Evolutionary conservation across 1,284 basidiomycete genomes (phyloP).

Genomic region (Trichosporon asahii): DNA sequence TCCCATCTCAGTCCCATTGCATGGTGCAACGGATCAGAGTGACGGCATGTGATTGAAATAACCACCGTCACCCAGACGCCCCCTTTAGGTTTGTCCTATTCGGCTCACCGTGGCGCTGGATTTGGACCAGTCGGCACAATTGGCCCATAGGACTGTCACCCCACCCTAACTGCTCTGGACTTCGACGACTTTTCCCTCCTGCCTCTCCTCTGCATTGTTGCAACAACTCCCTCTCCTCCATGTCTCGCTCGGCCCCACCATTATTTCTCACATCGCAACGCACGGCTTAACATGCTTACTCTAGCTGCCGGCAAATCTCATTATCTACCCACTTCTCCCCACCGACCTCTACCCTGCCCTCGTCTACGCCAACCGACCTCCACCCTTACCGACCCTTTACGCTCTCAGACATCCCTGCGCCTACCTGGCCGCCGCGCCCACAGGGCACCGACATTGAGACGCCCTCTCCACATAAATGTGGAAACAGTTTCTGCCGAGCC

Average conservation of each 20-base stretch:
- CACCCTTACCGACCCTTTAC: conserved; percentile 1
- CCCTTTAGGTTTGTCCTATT: neutral
- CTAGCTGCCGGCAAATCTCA: neutral
- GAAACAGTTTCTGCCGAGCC: neutral
- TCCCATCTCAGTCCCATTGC: neutral
- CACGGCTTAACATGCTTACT: conserved; percentile 1
- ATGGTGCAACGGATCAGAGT: neutral
- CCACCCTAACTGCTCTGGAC: neutral
- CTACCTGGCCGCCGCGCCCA: neutral
- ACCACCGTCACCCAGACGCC: neutral
- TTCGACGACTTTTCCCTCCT: neutral
- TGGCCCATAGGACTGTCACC: neutral
- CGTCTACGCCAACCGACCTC: conserved; percentile 1
- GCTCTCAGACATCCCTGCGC: neutral
- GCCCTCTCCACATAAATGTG: neutral
- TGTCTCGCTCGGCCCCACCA: neutral
- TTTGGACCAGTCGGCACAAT: neutral
- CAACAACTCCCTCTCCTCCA: neutral
- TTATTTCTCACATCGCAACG: neutral
- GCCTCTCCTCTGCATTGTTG: neutral
- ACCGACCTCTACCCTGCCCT: neutral
- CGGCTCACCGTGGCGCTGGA: neutral
- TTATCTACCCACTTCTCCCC: neutral
- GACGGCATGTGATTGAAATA: neutral
- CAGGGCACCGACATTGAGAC: neutral